Base-by-base conservation (phyloP, 2,329 filamentous ascomycete species). In the Pezicula carpinea region DNA sequence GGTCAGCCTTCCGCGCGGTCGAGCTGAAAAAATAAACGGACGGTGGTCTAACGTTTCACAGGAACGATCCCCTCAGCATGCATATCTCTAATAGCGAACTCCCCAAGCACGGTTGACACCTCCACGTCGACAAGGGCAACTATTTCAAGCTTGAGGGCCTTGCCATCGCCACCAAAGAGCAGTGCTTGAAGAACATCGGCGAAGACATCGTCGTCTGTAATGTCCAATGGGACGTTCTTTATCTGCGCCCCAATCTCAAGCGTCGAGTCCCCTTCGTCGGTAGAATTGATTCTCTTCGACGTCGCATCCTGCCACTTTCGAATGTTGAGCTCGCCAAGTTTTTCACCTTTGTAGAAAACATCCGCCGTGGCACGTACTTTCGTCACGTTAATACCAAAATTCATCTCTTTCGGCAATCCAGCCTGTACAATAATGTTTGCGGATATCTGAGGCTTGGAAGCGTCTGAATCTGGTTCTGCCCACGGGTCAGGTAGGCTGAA, bases 1-100 rank as follows among this genome's bases (percentile, higher is more conserved):
- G 56, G 60, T 61, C 57, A 63, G 59, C 56, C 26, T 60, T 56
- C 52, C 54, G 58, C 60, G 58, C 56, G 50, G 55, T 56, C 51
- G 56, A 55, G 53, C 56, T 51, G 51, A 56, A 57, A 52, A 60
- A 66, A 69, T 66, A 60, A 68, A 72, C 38, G 21, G 77, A 72
- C 69, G 74, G 75, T 69, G 75, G 45, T 89, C 91, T 82, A 85
- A 96, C 90, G 87, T 80, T 95, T 95, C 73, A 97, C 81, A 69
- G 87, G 87, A 63, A 99, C 83, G 61, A 84, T 80, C 58, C 93
- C 91, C 72, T 90, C 77, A 36, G 82, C 89, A 40, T 92, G 92
- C 60, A 99, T 85, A 56, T 85, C 82, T 66, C 88, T 89, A 59
- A 97, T 73, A 45, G 85, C 77, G 61, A 97, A 79, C 57, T 84